Conservation (phyloP, 495 filamentous ascomycete species). For the Tuber indicum region DNA sequence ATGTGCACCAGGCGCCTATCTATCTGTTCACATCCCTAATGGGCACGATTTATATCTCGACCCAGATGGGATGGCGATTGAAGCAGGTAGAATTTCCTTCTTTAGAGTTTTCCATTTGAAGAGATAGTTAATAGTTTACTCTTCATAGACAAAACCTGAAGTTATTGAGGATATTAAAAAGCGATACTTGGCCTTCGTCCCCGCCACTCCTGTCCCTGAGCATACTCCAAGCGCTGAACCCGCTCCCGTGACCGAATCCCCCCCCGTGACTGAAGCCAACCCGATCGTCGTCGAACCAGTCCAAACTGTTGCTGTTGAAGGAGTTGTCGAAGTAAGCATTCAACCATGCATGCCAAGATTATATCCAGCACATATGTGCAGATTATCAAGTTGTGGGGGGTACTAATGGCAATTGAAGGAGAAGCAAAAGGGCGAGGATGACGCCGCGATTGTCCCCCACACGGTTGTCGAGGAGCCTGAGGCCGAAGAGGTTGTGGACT, state of each 20-base stretch:
- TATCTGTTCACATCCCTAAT: slow-evolving; percentile 27
- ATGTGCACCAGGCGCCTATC: slow-evolving; percentile 28
- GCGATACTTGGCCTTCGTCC: slow-evolving; percentile 16
- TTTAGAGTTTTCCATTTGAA: background rate
- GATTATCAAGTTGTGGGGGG: background rate
- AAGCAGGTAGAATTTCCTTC: slow-evolving; percentile 29
- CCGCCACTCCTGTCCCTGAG: background rate
- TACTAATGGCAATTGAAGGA: background rate
- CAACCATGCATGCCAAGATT: background rate
- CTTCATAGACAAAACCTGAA: slow-evolving; percentile 27
- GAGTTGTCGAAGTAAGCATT: slow-evolving; percentile 10
- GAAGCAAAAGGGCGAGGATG: background rate
- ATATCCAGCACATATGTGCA: background rate
- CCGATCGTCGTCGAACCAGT: slow-evolving; percentile 7
- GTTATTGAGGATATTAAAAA: slow-evolving; percentile 24
- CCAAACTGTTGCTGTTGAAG: slow-evolving; percentile 2
- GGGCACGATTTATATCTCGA: slow-evolving; percentile 26
- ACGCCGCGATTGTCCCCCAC: background rate
- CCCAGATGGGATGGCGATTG: slow-evolving; percentile 18
- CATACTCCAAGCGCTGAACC: background rate
- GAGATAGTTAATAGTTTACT: slow-evolving; percentile 19
- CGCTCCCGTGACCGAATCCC: background rate
- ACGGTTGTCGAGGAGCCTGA: slow-evolving; percentile 20
- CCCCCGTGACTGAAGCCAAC: slow-evolving; percentile 8
- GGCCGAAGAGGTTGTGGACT: background rate